Percentiles rank a stretch among this genome's conserved stretches.
phyloP scores from a whole-genome alignment of 2,329 filamentous ascomycete genomes.

The Westerdykella aurantiaca region DNA sequence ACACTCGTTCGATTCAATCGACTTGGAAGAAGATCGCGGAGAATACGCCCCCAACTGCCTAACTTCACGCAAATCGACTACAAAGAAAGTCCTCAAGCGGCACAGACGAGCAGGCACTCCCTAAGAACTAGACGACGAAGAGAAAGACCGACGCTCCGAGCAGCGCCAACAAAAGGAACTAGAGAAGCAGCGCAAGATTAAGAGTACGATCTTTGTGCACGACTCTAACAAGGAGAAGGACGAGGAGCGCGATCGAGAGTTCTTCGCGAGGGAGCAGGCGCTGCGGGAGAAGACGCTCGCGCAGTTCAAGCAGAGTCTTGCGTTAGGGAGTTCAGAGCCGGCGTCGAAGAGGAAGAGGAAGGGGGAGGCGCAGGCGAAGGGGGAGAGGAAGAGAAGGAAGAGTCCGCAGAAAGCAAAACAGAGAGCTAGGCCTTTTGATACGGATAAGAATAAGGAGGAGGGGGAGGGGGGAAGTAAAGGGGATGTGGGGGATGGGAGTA shows the following conservation, averaged over 20 bases:
- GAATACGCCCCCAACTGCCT: constrained; percentile 65
- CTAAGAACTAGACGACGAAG: constrained; percentile 58
- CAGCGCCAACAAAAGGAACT: constrained; percentile 61
- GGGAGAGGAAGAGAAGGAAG: constrained; percentile 30
- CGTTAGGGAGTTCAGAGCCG: constrained; percentile 39
- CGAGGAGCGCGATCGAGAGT: constrained; percentile 63
- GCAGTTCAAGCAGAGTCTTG: constrained; percentile 42
- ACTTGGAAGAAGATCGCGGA: constrained; percentile 51
- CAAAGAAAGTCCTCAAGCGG: constrained; percentile 51
- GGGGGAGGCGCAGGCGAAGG: constrained; percentile 16
- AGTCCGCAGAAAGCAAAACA: constrained; percentile 25
- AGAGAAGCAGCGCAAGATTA: constrained; percentile 75
- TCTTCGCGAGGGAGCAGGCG: constrained; percentile 71
- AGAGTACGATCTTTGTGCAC: constrained; percentile 75
- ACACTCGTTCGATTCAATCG: constrained; percentile 66
- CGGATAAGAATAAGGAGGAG: constrained; percentile 23
- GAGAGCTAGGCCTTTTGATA: constrained; percentile 21
- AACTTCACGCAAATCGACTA: constrained; percentile 48
- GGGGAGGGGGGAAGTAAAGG: constrained; percentile 13
- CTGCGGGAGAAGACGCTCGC: constrained; percentile 54
- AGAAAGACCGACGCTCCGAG: constrained; percentile 53
- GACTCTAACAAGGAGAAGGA: constrained; percentile 85
- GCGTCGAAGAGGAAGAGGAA: constrained; percentile 30
- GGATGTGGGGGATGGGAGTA: constrained; percentile 19
- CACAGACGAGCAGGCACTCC: constrained; percentile 52